These are phyloP conservation scores for Ehretia macrophylla DNA, from an alignment of 257 asterid species.

Conservation along the genomic window DNA sequence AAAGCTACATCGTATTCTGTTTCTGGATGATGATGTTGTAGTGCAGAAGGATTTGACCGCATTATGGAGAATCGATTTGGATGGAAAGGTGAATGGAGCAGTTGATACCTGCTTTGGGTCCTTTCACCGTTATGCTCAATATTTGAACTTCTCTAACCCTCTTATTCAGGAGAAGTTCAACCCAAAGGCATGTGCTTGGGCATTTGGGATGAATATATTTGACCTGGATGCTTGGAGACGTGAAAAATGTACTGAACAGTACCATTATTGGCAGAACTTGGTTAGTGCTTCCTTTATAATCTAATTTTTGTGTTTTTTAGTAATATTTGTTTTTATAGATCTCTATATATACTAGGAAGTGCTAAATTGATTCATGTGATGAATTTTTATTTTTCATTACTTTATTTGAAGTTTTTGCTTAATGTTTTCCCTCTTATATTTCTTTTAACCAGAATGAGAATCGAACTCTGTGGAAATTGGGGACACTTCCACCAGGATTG, in stretches of 20 bases:
- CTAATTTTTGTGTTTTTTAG: background rate
- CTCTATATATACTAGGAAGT: background rate
- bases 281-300: slow-evolving; percentile 21
- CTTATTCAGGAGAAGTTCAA: slow-evolving; percentile 60
- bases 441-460: slow-evolving; percentile 5
- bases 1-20: slow-evolving; percentile 64
- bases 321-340: background rate
- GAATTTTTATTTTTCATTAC: background rate
- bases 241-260: slow-evolving; percentile 70
- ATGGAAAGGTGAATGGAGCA: slow-evolving; percentile 80
- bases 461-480: slow-evolving; percentile 6
- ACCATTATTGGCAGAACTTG: slow-evolving; percentile 79
- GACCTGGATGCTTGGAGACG: slow-evolving; percentile 86
- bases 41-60: slow-evolving; percentile 75
- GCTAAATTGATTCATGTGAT: background rate
- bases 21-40: slow-evolving; percentile 77
- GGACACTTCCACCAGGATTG: slow-evolving; percentile 4
- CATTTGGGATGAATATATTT: slow-evolving; percentile 81
- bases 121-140: slow-evolving; percentile 72
- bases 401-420: background rate
- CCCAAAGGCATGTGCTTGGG: slow-evolving; percentile 90
- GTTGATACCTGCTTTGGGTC: slow-evolving; percentile 83
- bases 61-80: slow-evolving; percentile 70
- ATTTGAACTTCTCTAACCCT: slow-evolving; percentile 78
- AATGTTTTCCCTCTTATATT: background rate